Conservation (phyloP, 2,329 filamentous ascomycete species). For the Anthostomella pinea region DNA sequence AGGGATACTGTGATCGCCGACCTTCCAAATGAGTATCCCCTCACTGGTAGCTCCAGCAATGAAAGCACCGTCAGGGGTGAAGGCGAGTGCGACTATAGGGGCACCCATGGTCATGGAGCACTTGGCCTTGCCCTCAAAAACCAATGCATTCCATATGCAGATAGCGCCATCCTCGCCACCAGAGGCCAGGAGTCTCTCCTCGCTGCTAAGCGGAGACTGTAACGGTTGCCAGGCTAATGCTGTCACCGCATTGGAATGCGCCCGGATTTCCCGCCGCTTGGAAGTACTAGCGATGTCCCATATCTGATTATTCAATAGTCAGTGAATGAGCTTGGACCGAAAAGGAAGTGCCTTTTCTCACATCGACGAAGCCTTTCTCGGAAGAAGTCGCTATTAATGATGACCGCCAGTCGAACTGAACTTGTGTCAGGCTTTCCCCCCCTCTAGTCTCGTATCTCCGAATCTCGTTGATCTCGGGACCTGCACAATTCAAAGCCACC, state of each 20-base stretch:
- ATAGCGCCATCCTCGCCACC: slow-evolving; percentile 63
- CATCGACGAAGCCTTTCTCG: slow-evolving; percentile 58
- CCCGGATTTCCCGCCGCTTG: slow-evolving; percentile 53
- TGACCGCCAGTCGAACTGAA: slow-evolving; percentile 54
- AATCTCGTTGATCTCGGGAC: slow-evolving; percentile 43
- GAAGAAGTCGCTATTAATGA: slow-evolving; percentile 57
- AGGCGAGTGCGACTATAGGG: slow-evolving; percentile 57
- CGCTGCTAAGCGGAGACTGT: slow-evolving; percentile 36
- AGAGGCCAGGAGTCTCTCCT: slow-evolving; percentile 58
- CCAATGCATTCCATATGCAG: slow-evolving; percentile 59
- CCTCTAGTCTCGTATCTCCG: slow-evolving; percentile 52
- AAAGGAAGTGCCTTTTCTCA: slow-evolving; percentile 37
- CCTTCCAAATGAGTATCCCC: slow-evolving; percentile 62
- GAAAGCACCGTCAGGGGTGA: slow-evolving; percentile 62
- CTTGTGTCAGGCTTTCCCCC: slow-evolving; percentile 52
- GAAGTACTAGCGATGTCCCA: slow-evolving; percentile 56
- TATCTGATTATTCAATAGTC: slow-evolving; percentile 37
- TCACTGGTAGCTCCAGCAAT: slow-evolving; percentile 60
- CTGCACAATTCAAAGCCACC: slow-evolving; percentile 45
- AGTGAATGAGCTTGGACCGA: neutral
- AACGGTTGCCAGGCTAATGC: slow-evolving; percentile 60
- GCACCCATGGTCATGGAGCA: slow-evolving; percentile 60
- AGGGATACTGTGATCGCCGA: slow-evolving; percentile 56
- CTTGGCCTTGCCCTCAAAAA: slow-evolving; percentile 52
- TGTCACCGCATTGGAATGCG: slow-evolving; percentile 58